phyloP scores from a whole-genome alignment of 2,329 filamentous ascomycete genomes.

The Aspergillus candidus region DNA sequence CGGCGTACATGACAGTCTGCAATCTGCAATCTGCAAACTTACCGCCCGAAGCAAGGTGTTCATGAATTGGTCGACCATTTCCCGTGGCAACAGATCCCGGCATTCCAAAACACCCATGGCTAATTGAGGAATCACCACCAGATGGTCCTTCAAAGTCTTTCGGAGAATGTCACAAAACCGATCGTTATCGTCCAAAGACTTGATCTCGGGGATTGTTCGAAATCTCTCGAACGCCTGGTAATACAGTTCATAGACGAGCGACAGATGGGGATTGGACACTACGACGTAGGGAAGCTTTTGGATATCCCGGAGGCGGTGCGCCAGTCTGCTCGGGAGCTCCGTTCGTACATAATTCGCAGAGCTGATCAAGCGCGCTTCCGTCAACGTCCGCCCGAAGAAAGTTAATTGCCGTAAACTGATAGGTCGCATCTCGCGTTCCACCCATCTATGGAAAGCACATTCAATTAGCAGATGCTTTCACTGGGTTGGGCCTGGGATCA shows the following conservation, averaged over 20 bases:
- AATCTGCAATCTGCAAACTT: slow-evolving; percentile 27
- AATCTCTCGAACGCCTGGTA: slow-evolving; percentile 93
- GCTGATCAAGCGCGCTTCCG: slow-evolving; percentile 79
- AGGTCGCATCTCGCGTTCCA: slow-evolving; percentile 83
- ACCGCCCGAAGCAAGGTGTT: slow-evolving; percentile 86
- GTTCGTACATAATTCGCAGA: slow-evolving; percentile 97
- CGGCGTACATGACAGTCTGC: too few species aligned
- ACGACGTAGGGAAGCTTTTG: slow-evolving; percentile 93
- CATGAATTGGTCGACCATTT: slow-evolving; percentile 89
- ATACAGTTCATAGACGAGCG: slow-evolving; percentile 93
- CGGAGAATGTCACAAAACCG: slow-evolving; percentile 73
- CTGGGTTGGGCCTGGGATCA: slow-evolving; percentile 13
- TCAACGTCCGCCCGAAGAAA: slow-evolving; percentile 91
- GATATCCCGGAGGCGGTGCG: slow-evolving; percentile 93
- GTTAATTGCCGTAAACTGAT: slow-evolving; percentile 95
- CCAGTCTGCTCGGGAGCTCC: slow-evolving; percentile 81
- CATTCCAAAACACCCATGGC: slow-evolving; percentile 93
- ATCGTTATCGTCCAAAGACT: slow-evolving; percentile 84
- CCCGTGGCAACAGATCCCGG: slow-evolving; percentile 69
- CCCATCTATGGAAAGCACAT: slow-evolving; percentile 61
- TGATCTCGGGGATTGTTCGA: slow-evolving; percentile 75
- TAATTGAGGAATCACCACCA: slow-evolving; percentile 88
- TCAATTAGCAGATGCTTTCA: slow-evolving; percentile 10
- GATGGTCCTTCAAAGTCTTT: slow-evolving; percentile 74
- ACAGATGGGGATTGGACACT: slow-evolving; percentile 89